Conservation (phyloP, 352 stramenopile species). For the Pythium aphanidermatum region DNA sequence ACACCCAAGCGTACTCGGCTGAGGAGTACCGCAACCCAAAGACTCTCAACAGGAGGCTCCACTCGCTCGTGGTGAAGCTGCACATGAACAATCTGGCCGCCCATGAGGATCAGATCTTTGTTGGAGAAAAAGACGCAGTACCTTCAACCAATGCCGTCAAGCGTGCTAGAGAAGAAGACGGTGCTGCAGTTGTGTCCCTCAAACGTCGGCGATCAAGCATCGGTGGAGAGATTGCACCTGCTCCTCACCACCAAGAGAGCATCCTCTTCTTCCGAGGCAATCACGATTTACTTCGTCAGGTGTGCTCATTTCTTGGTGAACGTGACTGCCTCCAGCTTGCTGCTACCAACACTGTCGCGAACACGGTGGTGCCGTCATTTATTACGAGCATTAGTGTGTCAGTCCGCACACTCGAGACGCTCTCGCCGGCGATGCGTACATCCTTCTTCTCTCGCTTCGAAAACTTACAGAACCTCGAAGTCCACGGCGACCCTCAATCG, state of each 20-base stretch:
- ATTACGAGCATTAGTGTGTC: slow-evolving; percentile 13
- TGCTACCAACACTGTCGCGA: slow-evolving; percentile 6
- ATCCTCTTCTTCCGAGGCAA: slow-evolving; percentile 19
- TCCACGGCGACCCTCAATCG: slow-evolving; percentile 14
- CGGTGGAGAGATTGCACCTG: no score
- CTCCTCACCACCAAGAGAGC: slow-evolving; percentile 4
- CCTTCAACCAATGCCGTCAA: no score
- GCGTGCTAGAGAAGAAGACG: no score
- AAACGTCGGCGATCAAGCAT: no score
- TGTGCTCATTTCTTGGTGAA: slow-evolving; percentile 22
- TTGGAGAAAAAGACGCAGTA: neutral
- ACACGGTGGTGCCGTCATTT: slow-evolving; percentile 15
- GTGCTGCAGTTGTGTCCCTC: no score
- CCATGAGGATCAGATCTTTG: slow-evolving; percentile 18
- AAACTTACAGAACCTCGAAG: slow-evolving; percentile 17
- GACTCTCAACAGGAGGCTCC: slow-evolving; percentile 25
- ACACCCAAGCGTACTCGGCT: slow-evolving; percentile 23
- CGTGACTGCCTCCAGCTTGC: slow-evolving; percentile 11
- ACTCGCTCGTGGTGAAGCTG: slow-evolving; percentile 32
- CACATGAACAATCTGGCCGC: slow-evolving; percentile 23
- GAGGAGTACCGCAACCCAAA: slow-evolving; percentile 29
- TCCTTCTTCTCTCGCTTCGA: slow-evolving; percentile 22
- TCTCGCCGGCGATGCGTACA: slow-evolving; percentile 10
- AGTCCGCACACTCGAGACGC: slow-evolving; percentile 7
- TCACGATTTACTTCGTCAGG: slow-evolving; percentile 14